Evolutionary conservation across 768 basidiomycete genomes (phyloP), one percentile per base, ranked within the genome.

Genomic region (Cystobasidium onofrii): DNA sequence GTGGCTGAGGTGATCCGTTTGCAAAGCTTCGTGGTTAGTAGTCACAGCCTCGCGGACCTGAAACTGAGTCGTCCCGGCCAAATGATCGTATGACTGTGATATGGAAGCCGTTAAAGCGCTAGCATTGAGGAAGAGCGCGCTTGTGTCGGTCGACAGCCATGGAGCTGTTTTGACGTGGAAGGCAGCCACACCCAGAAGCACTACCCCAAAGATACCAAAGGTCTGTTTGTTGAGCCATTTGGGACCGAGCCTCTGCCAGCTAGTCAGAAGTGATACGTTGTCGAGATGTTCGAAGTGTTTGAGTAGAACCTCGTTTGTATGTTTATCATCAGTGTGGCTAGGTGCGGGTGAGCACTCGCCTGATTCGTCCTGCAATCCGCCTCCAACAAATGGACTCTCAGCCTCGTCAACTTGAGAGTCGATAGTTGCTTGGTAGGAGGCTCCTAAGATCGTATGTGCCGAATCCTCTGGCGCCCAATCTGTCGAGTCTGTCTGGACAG

Each of bases 181-280:
- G 23, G 57, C 57, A 60, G 57, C 57, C 12, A 60, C 57, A 29
- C 57, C 33, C 13, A 60, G 57, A 4, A 60, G 33, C 13, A 60
- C 57, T 15, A 60, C 57, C 25, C 57, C 57, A 20, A 60, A 60
- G 57, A 60, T 34, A 29, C 57, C 25, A 27, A 60, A 34, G 27
- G 57, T 34, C 33, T 60, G 57, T 29, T 29, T 34, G 57, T 60
- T 60, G 57, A 27, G 57, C 57, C 57, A 60, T 60, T 27, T 60
- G 6, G 46, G 46, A 4, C 46, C 46, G n/a, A 7, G 20, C 20
- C 46, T 50, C 46, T 50, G 46, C 46, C 46, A 50, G 46, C 20
- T 50, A 17, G 46, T 20, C 46, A 50, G 46, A 7, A 50, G n/a
- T 3, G 46, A 50, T 4, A n/a, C 20, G 4, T 20, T 20, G 3